Evolutionary conservation across 495 filamentous ascomycete genomes (phyloP).

Genomic region (Penicillium riverlandense): DNA sequence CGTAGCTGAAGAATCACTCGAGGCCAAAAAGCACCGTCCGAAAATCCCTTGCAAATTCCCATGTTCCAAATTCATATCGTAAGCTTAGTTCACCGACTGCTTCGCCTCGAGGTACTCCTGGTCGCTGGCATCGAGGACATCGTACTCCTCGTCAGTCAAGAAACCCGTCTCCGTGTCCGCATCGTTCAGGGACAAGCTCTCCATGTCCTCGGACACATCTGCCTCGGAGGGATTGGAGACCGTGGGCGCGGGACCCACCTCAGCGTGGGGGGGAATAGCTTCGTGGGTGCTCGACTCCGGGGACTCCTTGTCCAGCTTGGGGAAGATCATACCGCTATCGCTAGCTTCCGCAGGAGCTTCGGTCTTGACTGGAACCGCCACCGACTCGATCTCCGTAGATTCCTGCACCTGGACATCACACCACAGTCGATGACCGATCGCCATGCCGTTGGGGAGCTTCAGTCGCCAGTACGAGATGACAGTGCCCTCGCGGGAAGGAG

Average conservation of each 20-base stretch:
- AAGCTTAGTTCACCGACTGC: conserved; percentile 19
- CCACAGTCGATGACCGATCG: conserved; percentile 92
- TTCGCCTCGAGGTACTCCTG: conserved; percentile 63
- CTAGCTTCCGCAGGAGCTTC: conserved; percentile 12
- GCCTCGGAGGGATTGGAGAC: conserved; percentile 38
- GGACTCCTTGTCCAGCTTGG: conserved; percentile 91
- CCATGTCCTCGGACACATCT: conserved; percentile 59
- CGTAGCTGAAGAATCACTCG: too few species aligned
- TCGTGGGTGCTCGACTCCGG: conserved; percentile 73
- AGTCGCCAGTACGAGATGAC: conserved; percentile 95
- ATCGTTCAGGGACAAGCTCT: conserved; percentile 57
- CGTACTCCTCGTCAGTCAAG: conserved; percentile 95
- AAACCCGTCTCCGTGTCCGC: conserved; percentile 58
- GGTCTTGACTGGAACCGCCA: conserved; percentile 15
- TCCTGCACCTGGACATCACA: conserved; percentile 73
- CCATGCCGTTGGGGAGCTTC: conserved; percentile 68
- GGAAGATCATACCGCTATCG: conserved; percentile 87
- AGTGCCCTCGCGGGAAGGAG: conserved; percentile 64
- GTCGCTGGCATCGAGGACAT: conserved; percentile 91
- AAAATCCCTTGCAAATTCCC: conserved; percentile 16
- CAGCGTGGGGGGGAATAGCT: conserved; percentile 18
- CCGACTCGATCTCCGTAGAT: not conserved
- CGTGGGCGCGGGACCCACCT: conserved; percentile 22
- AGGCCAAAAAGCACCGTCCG: conserved; percentile 2
- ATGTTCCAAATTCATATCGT: conserved; percentile 9